Conservation (phyloP, 1,139 yeast genomes). For the Kodamaea arcana region DNA sequence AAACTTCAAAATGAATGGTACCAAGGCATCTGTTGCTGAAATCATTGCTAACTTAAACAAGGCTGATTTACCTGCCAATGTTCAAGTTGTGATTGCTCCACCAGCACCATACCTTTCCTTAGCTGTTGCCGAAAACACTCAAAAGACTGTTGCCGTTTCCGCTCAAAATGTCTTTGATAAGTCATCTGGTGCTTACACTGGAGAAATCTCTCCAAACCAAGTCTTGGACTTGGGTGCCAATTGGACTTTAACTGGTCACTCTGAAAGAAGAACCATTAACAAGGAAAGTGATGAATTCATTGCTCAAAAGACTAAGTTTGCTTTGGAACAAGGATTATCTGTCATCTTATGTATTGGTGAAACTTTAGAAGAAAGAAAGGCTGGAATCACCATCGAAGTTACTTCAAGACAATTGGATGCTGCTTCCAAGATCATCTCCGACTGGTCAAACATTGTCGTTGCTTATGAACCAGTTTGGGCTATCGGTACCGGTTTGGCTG, state of each 20-base stretch:
- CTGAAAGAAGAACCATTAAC: conserved; percentile 95
- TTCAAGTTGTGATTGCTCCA: conserved; percentile 93
- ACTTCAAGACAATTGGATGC: conserved; percentile 90
- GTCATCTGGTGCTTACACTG: conserved; percentile 96
- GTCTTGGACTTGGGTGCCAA: conserved; percentile 87
- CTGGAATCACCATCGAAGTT: conserved; percentile 80
- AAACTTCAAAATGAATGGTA: conserved; percentile 98
- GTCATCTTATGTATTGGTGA: conserved; percentile 98
- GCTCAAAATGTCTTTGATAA: conserved; percentile 90
- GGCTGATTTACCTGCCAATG: conserved; percentile 67
- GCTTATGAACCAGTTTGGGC: conserved; percentile 99
- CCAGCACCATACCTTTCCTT: conserved; percentile 88
- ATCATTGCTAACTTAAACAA: conserved; percentile 81
- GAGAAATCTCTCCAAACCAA: conserved; percentile 89
- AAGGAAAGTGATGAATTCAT: conserved; percentile 87
- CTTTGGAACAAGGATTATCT: conserved; percentile 80
- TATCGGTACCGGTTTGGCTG: conserved; percentile 98
- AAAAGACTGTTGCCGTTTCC: conserved; percentile 70
- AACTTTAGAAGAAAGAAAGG: conserved; percentile 91
- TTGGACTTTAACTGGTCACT: conserved; percentile 97
- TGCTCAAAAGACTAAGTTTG: conserved; percentile 93
- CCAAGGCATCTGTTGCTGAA: conserved; percentile 76
- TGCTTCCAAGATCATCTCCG: conserved; percentile 74
- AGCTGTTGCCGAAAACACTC: conserved; percentile 67
- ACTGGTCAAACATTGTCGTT: conserved; percentile 90